Base-by-base conservation (phyloP, 176 grass and related monocot genomes). In the Tillandsia leiboldiana region DNA sequence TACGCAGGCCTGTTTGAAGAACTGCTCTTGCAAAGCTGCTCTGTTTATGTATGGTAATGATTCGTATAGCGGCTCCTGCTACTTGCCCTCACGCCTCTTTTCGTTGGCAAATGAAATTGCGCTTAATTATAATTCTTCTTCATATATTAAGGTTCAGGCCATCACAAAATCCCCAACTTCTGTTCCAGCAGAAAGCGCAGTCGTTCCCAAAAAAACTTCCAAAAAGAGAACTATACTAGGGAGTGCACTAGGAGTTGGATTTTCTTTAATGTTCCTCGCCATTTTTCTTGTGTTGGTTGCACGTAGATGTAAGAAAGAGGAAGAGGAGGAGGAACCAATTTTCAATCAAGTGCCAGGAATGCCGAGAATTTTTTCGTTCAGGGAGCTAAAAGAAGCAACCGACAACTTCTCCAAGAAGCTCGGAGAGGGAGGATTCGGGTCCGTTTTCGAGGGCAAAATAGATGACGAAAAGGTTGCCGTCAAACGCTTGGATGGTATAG, bases 391-490 rank as follows among this genome's bases (percentile, higher is more conserved):
- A 81, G 75, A 72, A 66, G 89, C 94, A 63, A 93, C 89, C 0
- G 53, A 90, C 49, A 86, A 88, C 73, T 99, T 99, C 80, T 85
- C 69, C 61, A 82, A 77, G 77, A 99, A 93, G 82, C 66, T 99
- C 0, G 94, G 94, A 12, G 71, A 93, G 68, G 94, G 94, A 63
- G 94, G 89, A 57, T 99, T 99, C 22, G 94, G 89, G 6, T 82
- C 82, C 51, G 89, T 99, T 51, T 93, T 68, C 1, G 74, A 90
- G 49, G 84, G 89, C 33, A 82, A 83, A 48, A 76, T 86, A 24
- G 84, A 72, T 53, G 77, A 75, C 27, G 64, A 62, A 11, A 93
- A 70, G 47, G 79, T 90, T 54, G 90, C 90, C 0, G 81, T 87
- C 3, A 95, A 95, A 59, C 83, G 86, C 51, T 77, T 95, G 81